Base-by-base conservation (phyloP, 2,329 filamentous ascomycete genomes). In the Talaromyces funiculosus region DNA sequence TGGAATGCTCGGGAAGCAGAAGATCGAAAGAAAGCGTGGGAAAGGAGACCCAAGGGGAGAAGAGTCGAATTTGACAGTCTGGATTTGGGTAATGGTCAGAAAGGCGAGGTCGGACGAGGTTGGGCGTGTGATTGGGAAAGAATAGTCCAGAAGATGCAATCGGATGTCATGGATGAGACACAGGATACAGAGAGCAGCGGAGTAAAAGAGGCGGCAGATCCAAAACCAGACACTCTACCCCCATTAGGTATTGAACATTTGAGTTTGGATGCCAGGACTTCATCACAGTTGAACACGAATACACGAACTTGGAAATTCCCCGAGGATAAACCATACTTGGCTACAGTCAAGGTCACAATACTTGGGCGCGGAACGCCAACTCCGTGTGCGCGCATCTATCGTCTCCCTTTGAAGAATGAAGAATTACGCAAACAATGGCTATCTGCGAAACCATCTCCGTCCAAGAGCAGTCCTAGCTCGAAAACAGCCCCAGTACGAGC, bases 111-210 rank as follows among this genome's bases (percentile, higher is more conserved):
- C 33, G 94, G 94, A 1, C 77, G 84, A 57, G 92, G 92, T 0
- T 90, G 90, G 82, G 84, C 86, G 9, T 96, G 90, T 74, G 90
- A 96, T 69, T 96, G 91, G 82, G 87, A 91, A 68, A 77, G 78
- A 35, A 73, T 95, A n/a, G 79, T 91, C 58, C 72, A 72, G 16
- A 62, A 66, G 47, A 59, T 20, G 59, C 62, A 4, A 58, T 54
- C 26, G 24, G 20, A 45, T 20, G 53, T 58, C n/a, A 51, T 57
- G 43, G 40, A 59, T 24, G 57, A 62, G n/a, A 62, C 51, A 14
- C 57, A 59, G 18, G 51, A 55, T 3, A 40, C 42, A 4, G 53
- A 59, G 16, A 47, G 45, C 7, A 43, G 22, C 20, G 42, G 35
- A 24, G 16, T 24, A n/a, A 51, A 57, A 7, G 45, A 12, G 55